These are phyloP conservation scores for Sphaerostilbella broomeana DNA, from an alignment of 2,329 filamentous ascomycete species.

Conservation along the genomic window DNA sequence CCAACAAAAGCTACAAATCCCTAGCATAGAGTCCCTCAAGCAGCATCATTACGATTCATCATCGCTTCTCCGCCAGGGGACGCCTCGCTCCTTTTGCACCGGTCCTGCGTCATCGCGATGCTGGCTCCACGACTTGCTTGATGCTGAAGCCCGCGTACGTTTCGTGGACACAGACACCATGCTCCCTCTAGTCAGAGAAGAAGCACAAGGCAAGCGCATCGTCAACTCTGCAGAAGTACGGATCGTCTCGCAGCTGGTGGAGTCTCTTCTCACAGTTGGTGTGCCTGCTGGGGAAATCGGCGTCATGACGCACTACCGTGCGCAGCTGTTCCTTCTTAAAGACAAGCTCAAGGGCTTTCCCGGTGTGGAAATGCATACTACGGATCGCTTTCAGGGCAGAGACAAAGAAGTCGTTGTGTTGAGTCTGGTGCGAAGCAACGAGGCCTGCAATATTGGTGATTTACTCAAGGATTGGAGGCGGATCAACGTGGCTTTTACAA, in stretches of 20 bases:
- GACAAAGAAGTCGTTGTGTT: conserved; percentile 92
- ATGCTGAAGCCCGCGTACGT: conserved; percentile 65
- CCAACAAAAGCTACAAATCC: conserved; percentile 59
- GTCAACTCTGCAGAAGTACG: conserved; percentile 80
- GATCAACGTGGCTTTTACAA: conserved; percentile 92
- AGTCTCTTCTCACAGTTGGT: conserved; percentile 68
- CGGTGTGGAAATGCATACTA: conserved; percentile 88
- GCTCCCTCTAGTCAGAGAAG: conserved; percentile 57
- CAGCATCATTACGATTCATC: conserved; percentile 52
- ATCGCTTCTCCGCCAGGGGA: conserved; percentile 35
- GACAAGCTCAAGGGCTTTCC: conserved; percentile 56
- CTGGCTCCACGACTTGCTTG: conserved; percentile 69
- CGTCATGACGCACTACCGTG: conserved; percentile 94
- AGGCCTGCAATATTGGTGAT: conserved; percentile 77
- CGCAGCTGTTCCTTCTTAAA: conserved; percentile 77
- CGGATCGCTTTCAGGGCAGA: conserved; percentile 91
- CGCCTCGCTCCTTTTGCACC: conserved; percentile 49
- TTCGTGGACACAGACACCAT: conserved; percentile 87
- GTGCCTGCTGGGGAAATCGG: conserved; percentile 73
- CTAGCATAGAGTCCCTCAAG: conserved; percentile 55
- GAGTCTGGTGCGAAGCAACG: conserved; percentile 81
- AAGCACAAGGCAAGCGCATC: conserved; percentile 74
- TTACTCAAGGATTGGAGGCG: conserved; percentile 84
- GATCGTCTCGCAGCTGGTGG: conserved; percentile 72
- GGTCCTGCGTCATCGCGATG: conserved; percentile 48